phyloP scores from a whole-genome alignment of 495 filamentous ascomycete species.

The Schizothecium vesticola region DNA sequence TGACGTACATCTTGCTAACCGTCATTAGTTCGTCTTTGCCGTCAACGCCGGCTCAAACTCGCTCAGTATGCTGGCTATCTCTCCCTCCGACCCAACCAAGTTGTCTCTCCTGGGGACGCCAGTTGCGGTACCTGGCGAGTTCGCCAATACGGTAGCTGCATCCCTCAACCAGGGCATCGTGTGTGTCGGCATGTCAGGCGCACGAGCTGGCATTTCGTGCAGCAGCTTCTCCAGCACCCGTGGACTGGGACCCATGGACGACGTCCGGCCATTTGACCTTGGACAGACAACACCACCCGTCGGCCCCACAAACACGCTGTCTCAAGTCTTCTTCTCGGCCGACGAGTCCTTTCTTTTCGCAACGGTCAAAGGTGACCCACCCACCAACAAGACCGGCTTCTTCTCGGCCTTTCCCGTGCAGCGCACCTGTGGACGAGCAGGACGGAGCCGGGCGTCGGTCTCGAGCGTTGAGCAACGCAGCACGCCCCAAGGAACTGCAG shows the following conservation, averaged over 20 bases:
- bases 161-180: slow-evolving; percentile 40
- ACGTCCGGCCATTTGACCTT: slow-evolving; percentile 39
- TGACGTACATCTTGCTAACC: slow-evolving; percentile 54
- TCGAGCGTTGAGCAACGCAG: slow-evolving; percentile 21
- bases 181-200: slow-evolving; percentile 50
- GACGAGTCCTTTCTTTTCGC: slow-evolving; percentile 46
- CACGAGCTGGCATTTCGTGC: slow-evolving; percentile 48
- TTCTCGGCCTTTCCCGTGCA: slow-evolving; percentile 35
- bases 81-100: slow-evolving; percentile 34
- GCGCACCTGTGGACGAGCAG: slow-evolving; percentile 19
- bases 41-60: slow-evolving; percentile 48
- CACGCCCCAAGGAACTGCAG: slow-evolving; percentile 43
- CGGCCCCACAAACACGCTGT: slow-evolving; percentile 48
- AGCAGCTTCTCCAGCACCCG: slow-evolving; percentile 30
- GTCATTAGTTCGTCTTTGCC: background rate
- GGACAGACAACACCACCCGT: slow-evolving; percentile 47
- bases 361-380: slow-evolving; percentile 51
- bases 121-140: slow-evolving; percentile 42
- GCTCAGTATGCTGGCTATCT: slow-evolving; percentile 48
- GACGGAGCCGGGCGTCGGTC: slow-evolving; percentile 6
- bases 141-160: slow-evolving; percentile 50
- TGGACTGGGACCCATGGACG: slow-evolving; percentile 39
- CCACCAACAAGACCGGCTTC: slow-evolving; percentile 50
- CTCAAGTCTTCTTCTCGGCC: slow-evolving; percentile 48
- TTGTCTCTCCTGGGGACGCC: slow-evolving; percentile 21